Evolutionary conservation across 2,329 filamentous ascomycete genomes (phyloP).

Genomic region (Neopestalotiopsis clavispora): DNA sequence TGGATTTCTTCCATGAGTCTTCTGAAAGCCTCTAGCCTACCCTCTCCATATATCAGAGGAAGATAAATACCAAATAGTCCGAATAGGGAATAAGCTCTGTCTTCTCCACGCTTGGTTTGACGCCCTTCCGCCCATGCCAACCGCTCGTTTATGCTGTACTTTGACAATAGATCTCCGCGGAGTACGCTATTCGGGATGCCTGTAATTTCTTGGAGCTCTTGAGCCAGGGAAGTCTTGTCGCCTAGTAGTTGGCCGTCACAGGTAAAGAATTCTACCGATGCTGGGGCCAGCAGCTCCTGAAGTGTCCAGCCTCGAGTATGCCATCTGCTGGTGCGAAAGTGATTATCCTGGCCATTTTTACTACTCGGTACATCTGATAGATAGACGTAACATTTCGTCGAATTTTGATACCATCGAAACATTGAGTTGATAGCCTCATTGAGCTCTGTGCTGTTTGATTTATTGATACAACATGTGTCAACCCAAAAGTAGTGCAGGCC

Average conservation of each 20-base stretch:
- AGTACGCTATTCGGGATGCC: constrained; percentile 20
- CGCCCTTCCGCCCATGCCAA: constrained; percentile 18
- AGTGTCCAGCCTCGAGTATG: constrained; percentile 12
- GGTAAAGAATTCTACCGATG: constrained; percentile 32
- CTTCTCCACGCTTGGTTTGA: constrained; percentile 22
- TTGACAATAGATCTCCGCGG: constrained; percentile 12
- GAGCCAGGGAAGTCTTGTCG: constrained; percentile 27
- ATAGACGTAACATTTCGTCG: constrained; percentile 22
- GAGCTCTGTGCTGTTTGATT: constrained; percentile 9
- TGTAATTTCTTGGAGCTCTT: constrained; percentile 29
- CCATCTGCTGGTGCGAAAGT: constrained; percentile 14
- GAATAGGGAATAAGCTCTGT: constrained; percentile 22
- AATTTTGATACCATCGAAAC: constrained; percentile 4
- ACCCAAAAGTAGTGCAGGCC: constrained; percentile 9
- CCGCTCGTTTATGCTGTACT: constrained; percentile 18
- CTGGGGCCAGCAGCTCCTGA: constrained; percentile 26
- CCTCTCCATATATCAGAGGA: constrained; percentile 21
- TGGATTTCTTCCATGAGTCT: constrained; percentile 22
- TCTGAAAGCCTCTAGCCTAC: constrained; percentile 19
- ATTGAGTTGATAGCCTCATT: constrained; percentile 19
- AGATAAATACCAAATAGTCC: constrained; percentile 23
- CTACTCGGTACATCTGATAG: background rate
- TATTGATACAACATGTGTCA: constrained; percentile 16
- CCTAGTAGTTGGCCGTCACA: constrained; percentile 27
- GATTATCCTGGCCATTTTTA: background rate